Base-by-base conservation (phyloP, 1,284 basidiomycete species). In the Trametes polyzona region DNA sequence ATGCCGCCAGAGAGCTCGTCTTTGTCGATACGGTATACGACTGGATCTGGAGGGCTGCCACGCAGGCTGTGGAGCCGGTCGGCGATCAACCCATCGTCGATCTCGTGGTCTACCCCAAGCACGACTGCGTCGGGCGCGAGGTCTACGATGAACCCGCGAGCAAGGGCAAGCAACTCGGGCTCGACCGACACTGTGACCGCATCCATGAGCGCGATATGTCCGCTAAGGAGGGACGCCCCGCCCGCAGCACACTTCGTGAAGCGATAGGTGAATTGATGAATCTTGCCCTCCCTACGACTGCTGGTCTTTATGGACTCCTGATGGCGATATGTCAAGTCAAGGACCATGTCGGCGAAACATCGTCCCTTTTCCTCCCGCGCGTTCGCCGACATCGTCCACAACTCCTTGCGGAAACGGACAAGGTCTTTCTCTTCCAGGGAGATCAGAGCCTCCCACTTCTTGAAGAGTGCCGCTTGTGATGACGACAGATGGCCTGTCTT, bases 1-100 rank as follows among this genome's bases (percentile, higher is more conserved):
- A 98, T 91, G 0, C 95, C 93, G 9, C 86, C 84, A 8, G 86
- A 83, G 39, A 98, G 76, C 71, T 99, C 96, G 71, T 99, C 97
- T 68, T 89, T 92, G 79, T 99, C 96, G 58, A 99, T 88, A 23
- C 96, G 84, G 75, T 95, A 98, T 7, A 89, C 71, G 19, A 86
- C 69, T 10, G 58, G 57, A 23, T 52, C 64, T 61, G 46, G 33
- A 35, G 42, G 35, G 48, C 50, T 10, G 23, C 62, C 42, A 17
- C 47, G 37, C 51, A 63, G 57, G 58, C 65, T 49, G 67, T 66
- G 35, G 58, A 78, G 60, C 4, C 83, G 79, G 24, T 73, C 76
- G 10, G 76, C 71, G 54, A 91, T 80, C 32, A 74, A 77, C 9
- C 76, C 74, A 19, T 82, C 69, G 63, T 84, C 81, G n/a, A 99